Evolutionary conservation across 2,329 filamentous ascomycete genomes (phyloP), one percentile per base, ranked within the genome.

Genomic region (Xylariaceae sp.): DNA sequence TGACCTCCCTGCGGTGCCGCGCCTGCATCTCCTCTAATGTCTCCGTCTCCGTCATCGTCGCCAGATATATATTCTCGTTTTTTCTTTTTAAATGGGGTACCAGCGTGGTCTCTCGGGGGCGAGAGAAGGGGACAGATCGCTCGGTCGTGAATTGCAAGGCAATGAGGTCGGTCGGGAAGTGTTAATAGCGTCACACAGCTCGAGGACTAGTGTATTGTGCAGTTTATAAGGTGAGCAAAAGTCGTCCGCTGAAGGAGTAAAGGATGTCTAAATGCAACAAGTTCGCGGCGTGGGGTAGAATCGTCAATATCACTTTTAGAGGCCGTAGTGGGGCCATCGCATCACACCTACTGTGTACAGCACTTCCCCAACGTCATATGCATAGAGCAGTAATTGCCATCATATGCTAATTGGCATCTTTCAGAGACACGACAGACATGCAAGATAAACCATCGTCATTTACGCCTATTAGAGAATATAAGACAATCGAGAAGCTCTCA

Each of bases 1-100:
- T 83, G 61, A 85, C 81, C 66, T 98, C 90, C 63, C 87, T 92
- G 54, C 87, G 81, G 61, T 98, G 92, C 32, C 82, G 83, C 26
- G 80, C 69, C 53, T 87, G 81, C 40, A 92, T 67, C 46, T 85
- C 81, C 44, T 96, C 89, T 64, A 92, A 78, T 8, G 71, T 66
- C 57, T 78, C 74, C 41, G 39, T 46, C 26, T 35, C 12, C 13
- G 16, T 12, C 9, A 11, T 19, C 14, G 28, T 26, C 12, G 13
- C 29, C n/a, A n/a, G 15, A 5, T 8, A 13, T 5, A 12, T 9
- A 23, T 12, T 5, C 18, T 14, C 5, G 13, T 18, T 5, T 14
- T n/a, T n/a, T n/a, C n/a, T n/a, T n/a, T n/a, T n/a, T n/a, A n/a
- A n/a, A n/a, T n/a, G n/a, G n/a, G n/a, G n/a, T n/a, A n/a, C n/a